Percentiles rank a stretch among this genome's conserved stretches.
Evolutionary conservation across 192 early-diverging fungal species (phyloP).

Genomic region (Pilobolus umbonatus): DNA sequence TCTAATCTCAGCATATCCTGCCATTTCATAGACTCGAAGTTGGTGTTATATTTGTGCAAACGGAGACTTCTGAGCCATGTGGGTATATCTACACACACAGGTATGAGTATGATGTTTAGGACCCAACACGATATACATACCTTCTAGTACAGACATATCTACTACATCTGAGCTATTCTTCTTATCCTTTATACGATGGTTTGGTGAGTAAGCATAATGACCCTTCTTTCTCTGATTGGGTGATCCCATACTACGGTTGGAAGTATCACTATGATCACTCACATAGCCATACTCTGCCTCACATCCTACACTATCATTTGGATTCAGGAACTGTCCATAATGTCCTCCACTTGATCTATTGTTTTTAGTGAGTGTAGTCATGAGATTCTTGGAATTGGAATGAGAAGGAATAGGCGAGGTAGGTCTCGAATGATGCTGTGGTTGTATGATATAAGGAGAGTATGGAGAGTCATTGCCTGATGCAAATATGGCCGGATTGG

Average conservation of each 20-base stretch:
- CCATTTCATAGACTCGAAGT: constrained; percentile 89
- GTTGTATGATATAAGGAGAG: constrained; percentile 12
- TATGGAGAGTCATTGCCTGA: neutral
- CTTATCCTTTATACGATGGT: constrained; percentile 46
- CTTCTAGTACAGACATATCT: constrained; percentile 68
- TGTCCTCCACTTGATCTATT: constrained; percentile 16
- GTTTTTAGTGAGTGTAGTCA: constrained; percentile 11
- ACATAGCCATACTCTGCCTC: constrained; percentile 22
- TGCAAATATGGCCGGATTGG: neutral
- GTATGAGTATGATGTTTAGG: neutral
- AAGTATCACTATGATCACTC: constrained; percentile 35
- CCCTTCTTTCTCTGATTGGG: constrained; percentile 3
- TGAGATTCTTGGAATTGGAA: constrained; percentile 28
- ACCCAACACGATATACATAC: constrained; percentile 32
- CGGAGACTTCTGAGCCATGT: constrained; percentile 89
- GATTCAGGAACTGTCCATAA: constrained; percentile 30
- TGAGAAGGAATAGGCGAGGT: constrained; percentile 15
- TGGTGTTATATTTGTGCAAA: constrained; percentile 92
- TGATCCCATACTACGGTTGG: constrained; percentile 27
- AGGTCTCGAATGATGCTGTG: constrained; percentile 23
- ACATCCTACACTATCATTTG: constrained; percentile 14
- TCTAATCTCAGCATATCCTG: constrained; percentile 81
- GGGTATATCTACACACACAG: constrained; percentile 69
- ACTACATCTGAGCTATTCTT: constrained; percentile 73
- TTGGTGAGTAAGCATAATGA: neutral